phyloP scores from a whole-genome alignment of 75 land plant species.

The Isoetes taiwanensis region DNA sequence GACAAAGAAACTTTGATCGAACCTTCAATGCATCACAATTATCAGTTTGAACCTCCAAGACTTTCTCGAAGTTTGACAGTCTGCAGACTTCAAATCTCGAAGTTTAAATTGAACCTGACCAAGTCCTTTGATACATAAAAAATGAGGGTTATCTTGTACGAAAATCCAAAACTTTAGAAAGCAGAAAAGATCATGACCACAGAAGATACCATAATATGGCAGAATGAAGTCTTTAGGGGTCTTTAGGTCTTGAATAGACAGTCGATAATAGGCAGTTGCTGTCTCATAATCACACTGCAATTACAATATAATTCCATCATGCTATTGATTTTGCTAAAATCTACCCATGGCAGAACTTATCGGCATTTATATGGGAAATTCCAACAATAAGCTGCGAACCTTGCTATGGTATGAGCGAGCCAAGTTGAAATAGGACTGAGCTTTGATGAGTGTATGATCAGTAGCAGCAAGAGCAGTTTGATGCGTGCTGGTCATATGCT shows the following conservation, averaged over 20 bases:
- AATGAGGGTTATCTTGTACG: neutral
- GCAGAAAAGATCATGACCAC: neutral
- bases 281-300: slow-evolving; percentile 85
- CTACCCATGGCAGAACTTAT: neutral
- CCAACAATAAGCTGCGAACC: slow-evolving; percentile 18
- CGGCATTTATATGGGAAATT: neutral
- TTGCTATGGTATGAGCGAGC: slow-evolving; percentile 95
- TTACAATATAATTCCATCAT: too few relatives aligned
- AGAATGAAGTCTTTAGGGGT: slow-evolving; percentile 72
- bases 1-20: neutral
- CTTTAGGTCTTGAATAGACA: slow-evolving; percentile 65
- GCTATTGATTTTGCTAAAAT: too few relatives aligned
- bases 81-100: slow-evolving; percentile 66
- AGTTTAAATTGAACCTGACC: slow-evolving; percentile 89
- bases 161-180: neutral
- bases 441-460: slow-evolving; percentile 61
- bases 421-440: slow-evolving; percentile 81
- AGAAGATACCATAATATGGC: slow-evolving; percentile 76
- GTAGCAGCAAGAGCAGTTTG: slow-evolving; percentile 75
- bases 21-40: slow-evolving; percentile 82
- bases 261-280: slow-evolving; percentile 78
- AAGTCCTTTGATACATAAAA: slow-evolving; percentile 33
- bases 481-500: too few relatives aligned
- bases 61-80: slow-evolving; percentile 79
- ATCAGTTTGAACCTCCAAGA: slow-evolving; percentile 79